A percentile compares a stretch with the other conserved stretches of the same genome.
These are phyloP conservation scores for Yamadazyma paraphyllophila DNA, from an alignment of 805 yeast species.

Conservation along the genomic window DNA sequence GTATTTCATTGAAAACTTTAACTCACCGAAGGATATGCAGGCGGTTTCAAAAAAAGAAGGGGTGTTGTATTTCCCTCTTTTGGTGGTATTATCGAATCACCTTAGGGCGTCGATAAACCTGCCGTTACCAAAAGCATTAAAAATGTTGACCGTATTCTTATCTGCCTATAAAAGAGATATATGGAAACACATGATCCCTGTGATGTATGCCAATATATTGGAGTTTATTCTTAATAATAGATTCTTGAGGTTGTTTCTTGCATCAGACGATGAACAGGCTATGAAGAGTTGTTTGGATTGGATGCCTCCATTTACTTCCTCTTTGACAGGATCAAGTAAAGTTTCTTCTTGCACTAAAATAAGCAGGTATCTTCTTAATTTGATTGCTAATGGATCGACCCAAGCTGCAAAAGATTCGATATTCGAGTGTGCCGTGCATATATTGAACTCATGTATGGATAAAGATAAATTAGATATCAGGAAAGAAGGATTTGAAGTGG, in stretches of 20 bases:
- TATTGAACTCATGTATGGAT: conserved; percentile 12
- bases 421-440: conserved; percentile 3
- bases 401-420: not conserved
- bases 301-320: conserved; percentile 30
- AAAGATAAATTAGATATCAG: conserved; percentile 17
- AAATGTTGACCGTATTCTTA: conserved; percentile 48
- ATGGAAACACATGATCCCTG: conserved; percentile 58
- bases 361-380: conserved; percentile 1
- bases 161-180: conserved; percentile 41
- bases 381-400: not conserved
- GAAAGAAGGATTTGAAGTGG: conserved; percentile 12
- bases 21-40: conserved; percentile 28
- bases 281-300: conserved; percentile 51
- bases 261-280: conserved; percentile 42
- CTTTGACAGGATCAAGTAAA: conserved; percentile 5
- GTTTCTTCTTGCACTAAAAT: conserved; percentile 5
- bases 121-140: conserved; percentile 56
- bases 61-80: conserved; percentile 34
- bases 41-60: conserved; percentile 26
- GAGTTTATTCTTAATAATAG: conserved; percentile 62
- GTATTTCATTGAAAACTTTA: conserved; percentile 29
- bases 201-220: conserved; percentile 52
- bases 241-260: conserved; percentile 33
- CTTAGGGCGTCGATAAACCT: conserved; percentile 47
- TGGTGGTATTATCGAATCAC: conserved; percentile 48